A percentile compares a stretch with the other conserved stretches of the same genome.
phyloP scores from a whole-genome alignment of 768 basidiomycete species.

The Leccinum obscurum region DNA sequence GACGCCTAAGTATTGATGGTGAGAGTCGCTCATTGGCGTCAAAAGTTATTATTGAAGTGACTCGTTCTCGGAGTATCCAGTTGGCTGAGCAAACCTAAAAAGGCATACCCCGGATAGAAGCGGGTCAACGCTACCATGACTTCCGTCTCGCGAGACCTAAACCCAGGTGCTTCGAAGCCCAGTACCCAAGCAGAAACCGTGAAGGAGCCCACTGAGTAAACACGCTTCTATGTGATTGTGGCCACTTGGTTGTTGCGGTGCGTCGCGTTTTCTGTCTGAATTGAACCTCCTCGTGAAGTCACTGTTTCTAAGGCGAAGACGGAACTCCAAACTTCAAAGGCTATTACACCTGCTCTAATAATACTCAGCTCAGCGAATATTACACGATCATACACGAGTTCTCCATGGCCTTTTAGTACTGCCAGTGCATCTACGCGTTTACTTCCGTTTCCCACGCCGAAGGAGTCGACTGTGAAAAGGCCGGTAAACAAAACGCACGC shows the following conservation, averaged over 20 bases:
- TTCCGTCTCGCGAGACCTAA: neutral
- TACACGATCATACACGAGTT: neutral
- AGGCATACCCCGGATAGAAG: conserved; percentile 7
- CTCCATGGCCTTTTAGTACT: neutral
- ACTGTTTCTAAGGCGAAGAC: neutral
- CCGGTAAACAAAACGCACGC: neutral
- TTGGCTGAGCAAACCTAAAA: conserved; percentile 10
- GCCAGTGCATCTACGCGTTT: neutral
- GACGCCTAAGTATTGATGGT: neutral
- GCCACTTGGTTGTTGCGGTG: neutral
- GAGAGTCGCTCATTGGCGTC: neutral
- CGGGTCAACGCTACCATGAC: neutral
- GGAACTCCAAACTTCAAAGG: neutral
- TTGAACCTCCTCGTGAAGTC: neutral
- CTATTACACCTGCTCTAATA: neutral
- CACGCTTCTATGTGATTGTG: neutral
- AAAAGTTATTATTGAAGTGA: neutral
- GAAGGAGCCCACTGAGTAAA: neutral
- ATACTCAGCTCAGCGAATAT: neutral
- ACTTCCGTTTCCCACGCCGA: neutral
- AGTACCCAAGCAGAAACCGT: neutral
- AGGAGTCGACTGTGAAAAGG: neutral
- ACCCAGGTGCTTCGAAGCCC: neutral
- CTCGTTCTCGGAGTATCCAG: conserved; percentile 1
- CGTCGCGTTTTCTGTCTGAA: neutral